These are phyloP conservation scores for Juglanconis oblonga DNA, from an alignment of 2,329 filamentous ascomycete species.

Conservation along the genomic window DNA sequence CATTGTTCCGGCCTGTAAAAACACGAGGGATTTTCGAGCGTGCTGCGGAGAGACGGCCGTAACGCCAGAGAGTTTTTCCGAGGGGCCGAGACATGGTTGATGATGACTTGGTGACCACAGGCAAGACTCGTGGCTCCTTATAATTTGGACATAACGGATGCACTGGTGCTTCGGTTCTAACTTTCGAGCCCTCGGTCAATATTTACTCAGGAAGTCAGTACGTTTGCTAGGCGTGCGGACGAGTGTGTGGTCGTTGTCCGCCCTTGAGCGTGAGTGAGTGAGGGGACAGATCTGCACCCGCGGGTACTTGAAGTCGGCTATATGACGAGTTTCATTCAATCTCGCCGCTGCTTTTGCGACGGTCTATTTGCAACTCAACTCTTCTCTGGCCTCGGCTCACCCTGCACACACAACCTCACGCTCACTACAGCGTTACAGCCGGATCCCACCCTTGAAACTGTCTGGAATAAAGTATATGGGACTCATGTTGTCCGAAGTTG, in stretches of 20 bases:
- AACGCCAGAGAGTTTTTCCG: background rate
- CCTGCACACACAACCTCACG: background rate
- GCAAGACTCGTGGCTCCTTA: background rate
- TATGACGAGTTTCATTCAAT: background rate
- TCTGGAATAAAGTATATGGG: background rate
- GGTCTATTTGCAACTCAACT: background rate
- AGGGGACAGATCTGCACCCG: background rate
- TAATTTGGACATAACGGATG: no score
- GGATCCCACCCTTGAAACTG: no score
- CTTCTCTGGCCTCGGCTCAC: background rate
- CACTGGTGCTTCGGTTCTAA: no score
- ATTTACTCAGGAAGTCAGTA: no score
- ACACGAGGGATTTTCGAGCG: background rate
- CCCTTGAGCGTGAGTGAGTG: background rate
- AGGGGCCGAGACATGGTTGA: slow-evolving; percentile 5
- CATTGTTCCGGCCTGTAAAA: slow-evolving; percentile 26
- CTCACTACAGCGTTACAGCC: background rate
- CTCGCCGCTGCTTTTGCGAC: background rate
- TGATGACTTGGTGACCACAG: background rate
- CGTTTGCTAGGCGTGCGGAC: no score
- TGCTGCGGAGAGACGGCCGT: background rate
- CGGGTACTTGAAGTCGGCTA: slow-evolving; percentile 5
- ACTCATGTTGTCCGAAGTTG: background rate
- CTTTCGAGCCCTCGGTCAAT: no score
- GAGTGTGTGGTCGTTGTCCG: no score